These are phyloP conservation scores for Cicer bijugum DNA, from an alignment of 306 rosid genomes.

Conservation along the genomic window DNA sequence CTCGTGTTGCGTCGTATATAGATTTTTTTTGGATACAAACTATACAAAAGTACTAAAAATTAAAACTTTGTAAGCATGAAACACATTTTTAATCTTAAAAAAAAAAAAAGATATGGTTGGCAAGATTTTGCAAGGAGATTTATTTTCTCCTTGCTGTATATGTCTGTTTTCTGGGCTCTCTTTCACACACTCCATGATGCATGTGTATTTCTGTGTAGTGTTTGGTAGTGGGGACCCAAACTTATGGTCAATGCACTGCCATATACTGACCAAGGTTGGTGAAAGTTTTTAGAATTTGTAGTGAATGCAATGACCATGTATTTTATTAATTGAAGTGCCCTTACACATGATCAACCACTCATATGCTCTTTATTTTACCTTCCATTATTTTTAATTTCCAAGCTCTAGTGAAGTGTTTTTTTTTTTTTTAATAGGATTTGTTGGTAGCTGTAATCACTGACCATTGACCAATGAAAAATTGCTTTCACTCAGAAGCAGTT, in stretches of 20 bases:
- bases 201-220: constrained; percentile 49
- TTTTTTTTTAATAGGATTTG: neutral
- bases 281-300: constrained; percentile 51
- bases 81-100: no score
- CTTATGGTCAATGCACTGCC: constrained; percentile 48
- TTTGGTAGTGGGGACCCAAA: constrained; percentile 50
- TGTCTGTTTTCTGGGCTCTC: constrained; percentile 34
- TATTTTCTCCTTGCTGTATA: constrained; percentile 14
- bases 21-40: no score
- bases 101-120: neutral
- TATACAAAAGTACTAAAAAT: no score
- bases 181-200: constrained; percentile 40
- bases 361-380: constrained; percentile 19
- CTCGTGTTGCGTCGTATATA: no score
- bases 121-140: constrained; percentile 3
- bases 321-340: neutral
- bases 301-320: constrained; percentile 42
- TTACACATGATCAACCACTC: constrained; percentile 35
- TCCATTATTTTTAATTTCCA: constrained; percentile 13
- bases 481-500: constrained; percentile 33
- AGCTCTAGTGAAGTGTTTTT: neutral
- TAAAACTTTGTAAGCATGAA: no score
- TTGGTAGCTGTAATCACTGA: constrained; percentile 35
- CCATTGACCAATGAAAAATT: constrained; percentile 36
- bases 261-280: constrained; percentile 55